Conservation (phyloP, 2,329 filamentous ascomycete species). For the Dactylellina sp. region DNA sequence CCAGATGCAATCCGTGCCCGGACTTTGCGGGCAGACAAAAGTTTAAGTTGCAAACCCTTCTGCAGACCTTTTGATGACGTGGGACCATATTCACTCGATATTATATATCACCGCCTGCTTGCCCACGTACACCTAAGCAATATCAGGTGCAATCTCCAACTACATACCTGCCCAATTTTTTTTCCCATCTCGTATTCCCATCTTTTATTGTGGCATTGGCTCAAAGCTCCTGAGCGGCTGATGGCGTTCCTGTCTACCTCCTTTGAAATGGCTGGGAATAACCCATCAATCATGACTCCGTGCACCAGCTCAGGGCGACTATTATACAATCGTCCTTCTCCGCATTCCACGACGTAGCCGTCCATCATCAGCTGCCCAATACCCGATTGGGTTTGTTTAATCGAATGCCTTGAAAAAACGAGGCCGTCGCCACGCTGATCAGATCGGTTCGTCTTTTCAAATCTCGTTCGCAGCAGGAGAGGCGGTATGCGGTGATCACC, state of each 20-base stretch:
- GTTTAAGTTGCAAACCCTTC: too few relatives aligned
- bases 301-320: too few relatives aligned
- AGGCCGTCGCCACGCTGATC: constrained; percentile 17
- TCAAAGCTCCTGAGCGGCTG: too few relatives aligned
- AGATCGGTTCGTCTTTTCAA: constrained; percentile 7
- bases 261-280: too few relatives aligned
- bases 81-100: neutral
- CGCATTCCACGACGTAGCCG: constrained; percentile 31
- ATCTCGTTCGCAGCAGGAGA: neutral
- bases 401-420: constrained; percentile 12
- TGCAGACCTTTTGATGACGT: constrained; percentile 9
- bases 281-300: too few relatives aligned
- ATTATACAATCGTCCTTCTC: constrained; percentile 29
- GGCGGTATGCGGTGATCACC: constrained; percentile 14
- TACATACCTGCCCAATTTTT: neutral
- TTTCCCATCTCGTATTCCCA: neutral
- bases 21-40: too few relatives aligned
- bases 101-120: constrained; percentile 19
- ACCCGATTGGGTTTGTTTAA: constrained; percentile 12
- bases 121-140: constrained; percentile 3
- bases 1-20: too few relatives aligned
- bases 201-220: neutral
- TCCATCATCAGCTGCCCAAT: constrained; percentile 9
- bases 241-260: too few relatives aligned
- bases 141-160: neutral